Evolutionary conservation across 257 asterid species (phyloP), one percentile per base, ranked within the genome.

Genomic region (Anisodus acutangulus): DNA sequence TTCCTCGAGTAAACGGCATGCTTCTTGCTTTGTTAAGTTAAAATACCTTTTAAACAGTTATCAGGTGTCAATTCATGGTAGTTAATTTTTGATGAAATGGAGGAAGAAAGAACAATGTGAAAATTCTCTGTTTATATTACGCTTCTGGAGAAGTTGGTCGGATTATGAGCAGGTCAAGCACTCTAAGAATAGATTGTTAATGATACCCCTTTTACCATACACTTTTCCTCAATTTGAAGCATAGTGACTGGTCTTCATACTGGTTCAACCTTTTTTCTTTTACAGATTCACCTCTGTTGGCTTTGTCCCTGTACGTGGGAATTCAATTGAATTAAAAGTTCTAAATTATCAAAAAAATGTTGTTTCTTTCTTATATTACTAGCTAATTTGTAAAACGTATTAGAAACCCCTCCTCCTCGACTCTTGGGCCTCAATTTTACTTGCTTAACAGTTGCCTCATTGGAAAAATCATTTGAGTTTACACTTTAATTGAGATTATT

Each of bases 41-140:
- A 11, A 19, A 49, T 49, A 74, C 60, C 37, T 74, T 66, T 51
- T 19, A 53, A 74, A 22, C 19, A 47, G 80, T 47, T 74, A 74
- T 31, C 60, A 47, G 41, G 60, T 72, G 41, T 74, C 41, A 26
- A 26, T 74, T 74, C 80, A 74, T 3, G 43, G 19, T 19, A 74
- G n/a, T 74, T 47, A 47, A 74, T 74, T 47, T 47, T 41, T 47
- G 41, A 47, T 74, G 43, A 74, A 47, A 47, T 74, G 19, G 43
- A 47, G 60, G 43, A 47, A 74, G 43, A 74, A 26, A 6, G 60
- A 47, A 49, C 80, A 72, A 72, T n/a, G 41, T 45, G 80, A 72
- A 19, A 72, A 72, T 45, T 74, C 19, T 47, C 3, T 19, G 60
- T 49, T 72, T 47, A 47, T 47, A 19, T 71, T 49, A 49, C 0